phyloP scores from a whole-genome alignment of 108 stramenopile genomes.

The Discostella stelligeroides region DNA sequence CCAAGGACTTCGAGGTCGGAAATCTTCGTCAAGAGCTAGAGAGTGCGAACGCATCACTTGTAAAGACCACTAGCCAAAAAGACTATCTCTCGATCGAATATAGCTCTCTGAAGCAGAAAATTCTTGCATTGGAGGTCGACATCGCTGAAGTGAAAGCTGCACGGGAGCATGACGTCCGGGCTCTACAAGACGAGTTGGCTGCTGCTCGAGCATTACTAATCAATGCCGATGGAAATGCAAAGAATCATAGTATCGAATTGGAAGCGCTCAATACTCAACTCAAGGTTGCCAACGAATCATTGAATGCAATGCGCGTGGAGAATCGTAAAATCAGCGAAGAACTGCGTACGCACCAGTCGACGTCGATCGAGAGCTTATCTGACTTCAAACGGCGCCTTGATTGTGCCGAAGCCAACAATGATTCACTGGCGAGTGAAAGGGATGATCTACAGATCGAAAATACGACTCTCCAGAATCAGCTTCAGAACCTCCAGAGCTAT shows the following conservation, averaged over 20 bases:
- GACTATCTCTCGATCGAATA: background rate
- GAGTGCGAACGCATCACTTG: background rate
- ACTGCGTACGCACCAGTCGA: constrained; percentile 9
- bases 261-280: background rate
- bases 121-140: background rate
- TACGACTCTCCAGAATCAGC: background rate
- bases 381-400: background rate
- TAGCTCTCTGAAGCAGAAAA: background rate
- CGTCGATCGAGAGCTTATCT: constrained; percentile 1
- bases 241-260: background rate
- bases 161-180: background rate
- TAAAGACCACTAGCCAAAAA: background rate
- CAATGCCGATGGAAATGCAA: background rate
- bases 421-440: background rate
- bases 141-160: background rate
- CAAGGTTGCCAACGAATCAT: background rate
- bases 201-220: background rate
- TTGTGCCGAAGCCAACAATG: background rate
- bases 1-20: background rate
- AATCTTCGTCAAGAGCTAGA: background rate
- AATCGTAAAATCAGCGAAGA: constrained; percentile 7
- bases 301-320: background rate
- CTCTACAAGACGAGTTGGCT: background rate
- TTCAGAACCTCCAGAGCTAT: too few relatives aligned
- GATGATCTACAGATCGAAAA: background rate